These are phyloP conservation scores for Tetrahymena malaccensis DNA, from an alignment of 73 alveolate species.

Conservation along the genomic window DNA sequence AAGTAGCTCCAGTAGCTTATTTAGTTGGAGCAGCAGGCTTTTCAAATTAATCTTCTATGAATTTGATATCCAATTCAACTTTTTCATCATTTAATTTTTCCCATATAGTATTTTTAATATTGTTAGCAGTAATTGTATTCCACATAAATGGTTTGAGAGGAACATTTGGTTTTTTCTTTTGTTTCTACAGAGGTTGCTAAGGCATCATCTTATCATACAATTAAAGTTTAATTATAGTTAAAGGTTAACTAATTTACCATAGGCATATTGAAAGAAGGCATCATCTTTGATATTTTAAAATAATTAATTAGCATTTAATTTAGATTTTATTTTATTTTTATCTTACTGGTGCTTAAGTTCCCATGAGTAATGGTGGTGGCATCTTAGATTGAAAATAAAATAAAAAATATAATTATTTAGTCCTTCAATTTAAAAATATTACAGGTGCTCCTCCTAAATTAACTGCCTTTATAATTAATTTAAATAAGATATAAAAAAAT, in stretches of 20 bases:
- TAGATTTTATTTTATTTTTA: neutral
- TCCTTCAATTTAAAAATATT: neutral
- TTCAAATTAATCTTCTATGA: constrained; percentile 44
- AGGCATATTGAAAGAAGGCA: neutral
- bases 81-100: constrained; percentile 61
- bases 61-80: constrained; percentile 51
- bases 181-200: constrained; percentile 27
- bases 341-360: neutral
- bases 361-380: neutral
- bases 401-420: neutral
- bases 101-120: constrained; percentile 59
- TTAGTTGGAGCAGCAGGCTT: constrained; percentile 16
- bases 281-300: neutral
- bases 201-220: constrained; percentile 2
- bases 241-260: neutral
- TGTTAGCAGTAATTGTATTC: constrained; percentile 39
- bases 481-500: no score
- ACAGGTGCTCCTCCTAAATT: neutral
- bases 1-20: neutral
- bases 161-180: constrained; percentile 54
- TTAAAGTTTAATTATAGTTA: neutral
- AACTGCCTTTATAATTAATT: neutral
- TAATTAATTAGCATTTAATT: neutral
- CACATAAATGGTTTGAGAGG: constrained; percentile 69
- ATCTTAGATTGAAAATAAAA: neutral